Evolutionary conservation across 148 eudicot species (phyloP).

Genomic region (Cornus controversa): DNA sequence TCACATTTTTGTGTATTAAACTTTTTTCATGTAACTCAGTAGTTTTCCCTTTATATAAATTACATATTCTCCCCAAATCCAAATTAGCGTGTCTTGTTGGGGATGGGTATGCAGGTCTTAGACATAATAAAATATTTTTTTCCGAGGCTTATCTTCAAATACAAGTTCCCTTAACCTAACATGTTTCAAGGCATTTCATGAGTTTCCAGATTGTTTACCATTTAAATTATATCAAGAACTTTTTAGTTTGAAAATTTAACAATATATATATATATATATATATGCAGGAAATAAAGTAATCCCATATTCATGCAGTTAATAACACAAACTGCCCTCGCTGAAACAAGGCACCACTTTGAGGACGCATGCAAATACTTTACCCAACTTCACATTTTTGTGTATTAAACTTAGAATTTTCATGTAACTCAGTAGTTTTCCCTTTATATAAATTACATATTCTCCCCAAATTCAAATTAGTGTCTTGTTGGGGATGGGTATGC

Average conservation of each 20-base stretch:
- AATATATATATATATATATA: too few relatives aligned
- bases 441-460: background rate
- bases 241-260: too few relatives aligned
- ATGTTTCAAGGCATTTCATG: background rate
- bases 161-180: background rate
- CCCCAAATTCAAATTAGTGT: background rate
- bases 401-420: too few relatives aligned
- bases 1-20: background rate
- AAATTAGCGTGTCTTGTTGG: background rate
- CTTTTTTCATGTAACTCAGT: too few relatives aligned
- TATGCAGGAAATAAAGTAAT: too few relatives aligned
- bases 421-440: too few relatives aligned
- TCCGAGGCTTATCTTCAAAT: background rate
- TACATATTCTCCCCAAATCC: background rate
- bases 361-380: background rate
- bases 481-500: background rate
- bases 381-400: background rate
- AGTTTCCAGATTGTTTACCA: background rate
- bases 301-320: too few relatives aligned
- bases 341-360: too few relatives aligned
- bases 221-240: background rate
- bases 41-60: too few relatives aligned
- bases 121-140: background rate
- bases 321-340: too few relatives aligned
- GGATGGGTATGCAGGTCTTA: background rate